Evolutionary conservation across 2,329 filamentous ascomycete genomes (phyloP).

Genomic region (Epichloe baconii): DNA sequence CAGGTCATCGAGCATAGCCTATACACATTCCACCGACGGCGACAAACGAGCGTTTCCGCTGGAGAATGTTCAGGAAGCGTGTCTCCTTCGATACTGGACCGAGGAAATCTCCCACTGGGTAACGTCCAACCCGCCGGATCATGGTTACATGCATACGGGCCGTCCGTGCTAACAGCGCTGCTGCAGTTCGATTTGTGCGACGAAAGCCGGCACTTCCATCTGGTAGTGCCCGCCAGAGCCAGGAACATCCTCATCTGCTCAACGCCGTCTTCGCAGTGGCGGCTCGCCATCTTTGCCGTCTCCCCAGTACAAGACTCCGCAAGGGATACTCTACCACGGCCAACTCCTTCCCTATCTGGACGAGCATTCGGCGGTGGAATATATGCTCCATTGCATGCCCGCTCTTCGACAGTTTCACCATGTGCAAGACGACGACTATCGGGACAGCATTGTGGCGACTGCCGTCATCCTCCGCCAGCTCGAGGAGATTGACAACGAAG

Average conservation of each 20-base stretch:
- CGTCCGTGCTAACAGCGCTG: background rate
- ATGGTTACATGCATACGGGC: background rate
- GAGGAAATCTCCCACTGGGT: conserved; percentile 29
- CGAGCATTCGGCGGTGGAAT: conserved; percentile 26
- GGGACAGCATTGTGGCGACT: conserved; percentile 27
- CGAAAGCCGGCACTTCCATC: conserved; percentile 26
- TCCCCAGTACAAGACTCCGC: conserved; percentile 23
- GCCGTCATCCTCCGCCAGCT: conserved; percentile 27
- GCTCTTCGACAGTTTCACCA: conserved; percentile 24
- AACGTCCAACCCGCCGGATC: conserved; percentile 3
- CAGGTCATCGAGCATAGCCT: background rate
- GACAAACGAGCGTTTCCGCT: conserved; percentile 16
- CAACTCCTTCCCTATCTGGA: conserved; percentile 23
- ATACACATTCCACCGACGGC: background rate
- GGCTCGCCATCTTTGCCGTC: conserved; percentile 24
- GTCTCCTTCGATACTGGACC: conserved; percentile 25
- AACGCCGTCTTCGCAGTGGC: conserved; percentile 28
- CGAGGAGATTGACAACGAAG: conserved; percentile 28
- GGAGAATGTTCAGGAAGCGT: conserved; percentile 23
- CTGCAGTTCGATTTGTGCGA: conserved; percentile 26
- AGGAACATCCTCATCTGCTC: conserved; percentile 24
- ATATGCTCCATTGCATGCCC: conserved; percentile 27
- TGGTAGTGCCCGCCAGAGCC: conserved; percentile 23
- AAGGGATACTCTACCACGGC: conserved; percentile 24
- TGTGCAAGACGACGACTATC: conserved; percentile 23